A percentile compares a stretch with the other conserved stretches of the same genome.
Evolutionary conservation across 345 rosid genomes (phyloP).

Genomic region (Melastoma malabathricum): DNA sequence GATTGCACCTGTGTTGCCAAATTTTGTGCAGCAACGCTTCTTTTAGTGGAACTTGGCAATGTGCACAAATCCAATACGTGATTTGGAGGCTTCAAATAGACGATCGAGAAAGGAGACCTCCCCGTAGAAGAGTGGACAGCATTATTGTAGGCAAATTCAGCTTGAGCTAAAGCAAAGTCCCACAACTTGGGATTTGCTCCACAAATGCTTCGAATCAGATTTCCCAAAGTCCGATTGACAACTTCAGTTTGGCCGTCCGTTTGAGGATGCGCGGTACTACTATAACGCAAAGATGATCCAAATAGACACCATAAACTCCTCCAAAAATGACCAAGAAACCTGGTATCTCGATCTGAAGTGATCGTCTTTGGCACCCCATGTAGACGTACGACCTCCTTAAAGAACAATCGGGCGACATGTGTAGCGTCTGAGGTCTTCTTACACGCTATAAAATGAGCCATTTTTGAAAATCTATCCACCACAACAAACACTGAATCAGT

Average conservation of each 20-base stretch:
- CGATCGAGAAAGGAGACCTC: background rate
- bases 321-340: no score
- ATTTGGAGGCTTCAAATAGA: background rate
- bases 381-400: no score
- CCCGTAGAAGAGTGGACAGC: no score
- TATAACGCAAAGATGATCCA: no score
- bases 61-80: background rate
- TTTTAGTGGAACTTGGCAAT: background rate
- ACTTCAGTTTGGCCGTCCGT: no score
- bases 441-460: background rate
- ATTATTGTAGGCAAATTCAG: no score
- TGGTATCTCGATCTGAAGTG: no score
- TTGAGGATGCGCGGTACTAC: no score
- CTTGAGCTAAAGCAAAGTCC: no score
- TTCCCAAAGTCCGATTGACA: background rate
- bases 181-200: background rate
- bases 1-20: background rate
- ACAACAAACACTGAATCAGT: background rate
- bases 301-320: no score
- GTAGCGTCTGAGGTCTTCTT: background rate
- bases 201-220: background rate
- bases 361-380: background rate
- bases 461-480: constrained; percentile 2
- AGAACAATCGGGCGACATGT: background rate
- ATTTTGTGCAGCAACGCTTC: background rate